Evolutionary conservation across 306 rosid species (phyloP), one percentile per base, ranked within the genome.

Genomic region (Trifolium repens): DNA sequence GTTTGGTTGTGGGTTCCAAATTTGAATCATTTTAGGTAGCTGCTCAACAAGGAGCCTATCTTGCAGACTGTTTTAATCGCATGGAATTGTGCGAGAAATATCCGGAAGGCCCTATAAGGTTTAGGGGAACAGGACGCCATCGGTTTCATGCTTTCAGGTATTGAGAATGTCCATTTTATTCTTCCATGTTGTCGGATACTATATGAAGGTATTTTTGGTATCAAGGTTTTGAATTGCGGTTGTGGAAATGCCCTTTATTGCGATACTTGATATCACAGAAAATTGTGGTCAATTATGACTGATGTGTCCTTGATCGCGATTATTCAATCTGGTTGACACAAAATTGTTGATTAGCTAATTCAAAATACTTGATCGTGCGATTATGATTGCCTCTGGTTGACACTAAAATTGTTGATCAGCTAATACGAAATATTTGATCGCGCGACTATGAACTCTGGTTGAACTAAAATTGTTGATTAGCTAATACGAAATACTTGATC

Each of bases 41-140:
- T 35, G 87, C 96, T 54, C 98, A 94, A 76, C 97, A 94, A 87
- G 97, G 97, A 34, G 71, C 39, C 46, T 94, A 94, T 80, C 97
- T 94, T 53, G 96, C 98, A 14, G 71, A 88, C 44, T 94, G 98
- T 75, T 91, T 94, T 77, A 94, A 94, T 71, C 90, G 91, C 2
- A 86, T 94, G 93, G 97, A 94, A 65, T 44, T 81, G 46, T 89
- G 96, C 53, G 98, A 94, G 81, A 63, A 47, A 63, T 40, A 87
- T 81, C 98, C 98, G 11, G 96, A 94, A 81, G 97, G 98, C 69
- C 98, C 98, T 66, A 85, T 90, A 75, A 84, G 97, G 81, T 90
- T 91, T 76, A 88, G 98, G 65, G 98, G 91, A 78, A 55, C 77
- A 70, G 98, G 98, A 57, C 98, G 98, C 47, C 98, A 94, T 82